phyloP scores from a whole-genome alignment of 2,329 filamentous ascomycete species.

The Colletotrichum incanum region DNA sequence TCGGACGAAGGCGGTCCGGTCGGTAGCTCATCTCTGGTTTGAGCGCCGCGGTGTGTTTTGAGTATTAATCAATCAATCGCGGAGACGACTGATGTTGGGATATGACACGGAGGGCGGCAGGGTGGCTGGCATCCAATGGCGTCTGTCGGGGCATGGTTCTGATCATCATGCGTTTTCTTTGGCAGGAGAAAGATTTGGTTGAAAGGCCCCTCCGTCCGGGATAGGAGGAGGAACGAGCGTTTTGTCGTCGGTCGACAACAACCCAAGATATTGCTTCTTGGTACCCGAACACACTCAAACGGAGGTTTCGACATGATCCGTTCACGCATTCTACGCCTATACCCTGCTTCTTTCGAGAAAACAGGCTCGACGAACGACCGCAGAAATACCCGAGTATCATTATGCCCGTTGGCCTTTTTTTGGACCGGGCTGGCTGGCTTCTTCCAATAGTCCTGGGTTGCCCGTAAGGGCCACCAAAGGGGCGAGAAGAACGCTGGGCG shows the following conservation, averaged over 20 bases:
- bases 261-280: slow-evolving; percentile 35
- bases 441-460: neutral
- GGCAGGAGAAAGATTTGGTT: slow-evolving; percentile 32
- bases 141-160: slow-evolving; percentile 37
- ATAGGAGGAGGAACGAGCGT: slow-evolving; percentile 35
- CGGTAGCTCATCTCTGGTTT: slow-evolving; percentile 42
- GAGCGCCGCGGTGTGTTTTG: slow-evolving; percentile 42
- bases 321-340: slow-evolving; percentile 41
- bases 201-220: slow-evolving; percentile 35
- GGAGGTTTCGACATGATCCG: slow-evolving; percentile 40
- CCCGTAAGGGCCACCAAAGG: neutral
- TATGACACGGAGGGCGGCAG: slow-evolving; percentile 39
- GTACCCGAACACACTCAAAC: slow-evolving; percentile 12
- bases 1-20: slow-evolving; percentile 18
- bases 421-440: neutral
- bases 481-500: neutral
- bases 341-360: slow-evolving; percentile 33
- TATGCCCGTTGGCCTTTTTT: slow-evolving; percentile 10
- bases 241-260: slow-evolving; percentile 37
- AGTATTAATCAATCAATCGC: slow-evolving; percentile 43
- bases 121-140: slow-evolving; percentile 42
- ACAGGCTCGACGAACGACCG: slow-evolving; percentile 40
- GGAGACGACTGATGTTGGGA: slow-evolving; percentile 43
- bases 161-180: slow-evolving; percentile 40
- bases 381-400: slow-evolving; percentile 44